These are phyloP conservation scores for Fagopyrum homotropicum DNA, from an alignment of 148 eudicot genomes.

Conservation along the genomic window DNA sequence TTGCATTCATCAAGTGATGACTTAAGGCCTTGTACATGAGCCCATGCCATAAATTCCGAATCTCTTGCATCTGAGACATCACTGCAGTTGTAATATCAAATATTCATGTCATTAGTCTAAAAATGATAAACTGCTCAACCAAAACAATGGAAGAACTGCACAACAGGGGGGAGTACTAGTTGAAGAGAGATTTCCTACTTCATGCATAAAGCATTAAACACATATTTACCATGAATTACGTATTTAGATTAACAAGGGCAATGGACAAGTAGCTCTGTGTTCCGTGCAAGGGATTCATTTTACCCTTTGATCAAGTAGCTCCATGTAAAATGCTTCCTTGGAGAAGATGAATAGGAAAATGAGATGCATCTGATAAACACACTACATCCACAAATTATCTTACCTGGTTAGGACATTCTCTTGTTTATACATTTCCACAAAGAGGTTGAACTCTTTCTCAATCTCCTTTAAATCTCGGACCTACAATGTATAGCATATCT, in stretches of 20 bases:
- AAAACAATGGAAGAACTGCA: background rate
- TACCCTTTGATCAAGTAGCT: background rate
- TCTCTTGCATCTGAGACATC: slow-evolving; percentile 60
- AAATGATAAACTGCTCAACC: background rate
- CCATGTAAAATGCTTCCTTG: background rate
- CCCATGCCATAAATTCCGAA: slow-evolving; percentile 81
- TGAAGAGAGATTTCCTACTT: background rate
- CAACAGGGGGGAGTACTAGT: background rate
- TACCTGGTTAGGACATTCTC: slow-evolving; percentile 64
- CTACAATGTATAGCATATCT: slow-evolving; percentile 30
- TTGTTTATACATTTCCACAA: slow-evolving; percentile 67
- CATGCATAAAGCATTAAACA: background rate
- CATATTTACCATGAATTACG: too few relatives aligned
- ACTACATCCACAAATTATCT: slow-evolving; percentile 11
- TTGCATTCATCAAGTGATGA: slow-evolving; percentile 77
- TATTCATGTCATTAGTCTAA: background rate
- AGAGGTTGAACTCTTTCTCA: slow-evolving; percentile 53
- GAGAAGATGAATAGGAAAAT: too few relatives aligned
- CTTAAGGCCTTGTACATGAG: slow-evolving; percentile 68
- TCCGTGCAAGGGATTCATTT: background rate
- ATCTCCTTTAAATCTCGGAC: slow-evolving; percentile 52
- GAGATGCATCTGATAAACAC: background rate
- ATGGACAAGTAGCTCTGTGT: background rate
- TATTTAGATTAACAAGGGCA: background rate
- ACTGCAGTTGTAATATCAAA: slow-evolving; percentile 32